Conservation (phyloP, 176 grass and related monocot species). For the Aegilops umbellulata region DNA sequence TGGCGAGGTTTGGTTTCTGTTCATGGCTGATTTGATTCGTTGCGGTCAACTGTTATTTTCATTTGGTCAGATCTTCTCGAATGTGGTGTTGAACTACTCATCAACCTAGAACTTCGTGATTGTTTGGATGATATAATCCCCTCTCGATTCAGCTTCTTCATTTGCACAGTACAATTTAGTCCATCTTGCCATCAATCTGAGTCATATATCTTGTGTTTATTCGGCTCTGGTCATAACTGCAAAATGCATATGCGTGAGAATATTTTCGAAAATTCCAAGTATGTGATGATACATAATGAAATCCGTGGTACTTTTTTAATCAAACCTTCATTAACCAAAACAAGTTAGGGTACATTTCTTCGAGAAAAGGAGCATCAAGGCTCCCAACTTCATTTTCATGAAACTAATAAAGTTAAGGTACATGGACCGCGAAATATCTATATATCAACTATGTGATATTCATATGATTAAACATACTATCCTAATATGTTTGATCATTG, state of each 20-base stretch:
- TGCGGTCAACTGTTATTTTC: no score
- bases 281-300: not conserved
- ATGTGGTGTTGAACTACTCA: not conserved
- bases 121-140: not conserved
- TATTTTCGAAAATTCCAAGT: not conserved
- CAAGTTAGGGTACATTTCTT: not conserved
- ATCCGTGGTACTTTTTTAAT: not conserved
- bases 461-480: not conserved
- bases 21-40: no score
- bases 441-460: not conserved
- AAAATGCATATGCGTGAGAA: not conserved
- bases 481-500: not conserved
- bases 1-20: slow-evolving; percentile 20
- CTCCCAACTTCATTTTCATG: no score
- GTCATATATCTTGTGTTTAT: not conserved
- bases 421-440: not conserved
- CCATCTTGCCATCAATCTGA: not conserved
- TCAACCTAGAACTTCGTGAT: no score
- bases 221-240: not conserved
- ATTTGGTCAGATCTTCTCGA: no score
- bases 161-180: no score
- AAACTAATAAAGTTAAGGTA: not conserved
- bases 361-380: no score
- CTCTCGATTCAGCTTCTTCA: not conserved
- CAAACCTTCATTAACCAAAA: not conserved